phyloP scores from a whole-genome alignment of 2,329 filamentous ascomycete species.

The Diaporthe velutina region DNA sequence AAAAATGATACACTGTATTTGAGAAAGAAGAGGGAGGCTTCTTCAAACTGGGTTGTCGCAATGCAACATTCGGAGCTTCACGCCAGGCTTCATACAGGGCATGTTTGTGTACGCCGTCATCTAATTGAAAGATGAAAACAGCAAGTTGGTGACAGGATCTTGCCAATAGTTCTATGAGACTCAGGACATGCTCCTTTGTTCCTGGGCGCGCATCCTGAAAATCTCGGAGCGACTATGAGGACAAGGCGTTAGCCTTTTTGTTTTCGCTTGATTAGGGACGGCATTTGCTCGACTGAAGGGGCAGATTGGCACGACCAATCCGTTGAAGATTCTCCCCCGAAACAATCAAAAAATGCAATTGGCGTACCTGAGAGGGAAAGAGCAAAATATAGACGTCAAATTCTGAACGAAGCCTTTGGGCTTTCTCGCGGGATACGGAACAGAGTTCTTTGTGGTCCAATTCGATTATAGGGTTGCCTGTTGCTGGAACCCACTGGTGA shows the following conservation, averaged over 20 bases:
- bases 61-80: neutral
- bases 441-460: neutral
- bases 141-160: neutral
- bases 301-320: neutral
- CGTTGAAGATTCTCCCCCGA: neutral
- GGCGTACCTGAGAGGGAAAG: neutral
- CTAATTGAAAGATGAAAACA: neutral
- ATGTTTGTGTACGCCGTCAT: neutral
- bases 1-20: neutral
- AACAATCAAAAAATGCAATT: neutral
- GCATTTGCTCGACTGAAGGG: neutral
- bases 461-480: neutral
- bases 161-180: neutral
- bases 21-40: neutral
- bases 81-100: neutral
- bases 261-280: neutral
- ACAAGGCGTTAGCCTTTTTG: neutral
- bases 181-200: neutral
- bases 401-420: neutral
- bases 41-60: neutral
- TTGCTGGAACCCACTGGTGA: neutral
- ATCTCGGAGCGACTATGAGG: neutral
- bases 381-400: neutral
- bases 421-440: neutral
- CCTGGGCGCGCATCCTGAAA: neutral